phyloP scores from a whole-genome alignment of 1,284 basidiomycete species.

The Ceratobasidium theobromae region DNA sequence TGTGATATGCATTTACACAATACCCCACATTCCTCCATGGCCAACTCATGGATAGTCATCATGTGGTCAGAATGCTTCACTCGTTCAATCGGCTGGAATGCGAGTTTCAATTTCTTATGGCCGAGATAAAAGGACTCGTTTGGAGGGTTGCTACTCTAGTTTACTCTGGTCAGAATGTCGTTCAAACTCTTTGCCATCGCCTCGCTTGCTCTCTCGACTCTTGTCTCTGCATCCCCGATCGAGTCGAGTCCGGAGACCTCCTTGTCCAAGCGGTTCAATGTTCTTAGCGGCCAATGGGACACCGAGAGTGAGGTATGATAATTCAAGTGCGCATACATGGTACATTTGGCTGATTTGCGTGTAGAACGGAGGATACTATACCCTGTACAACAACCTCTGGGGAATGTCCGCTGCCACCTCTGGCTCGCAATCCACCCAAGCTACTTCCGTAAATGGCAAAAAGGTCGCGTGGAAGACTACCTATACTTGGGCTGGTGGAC shows the following conservation, averaged over 20 bases:
- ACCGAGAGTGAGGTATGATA: constrained; percentile 29
- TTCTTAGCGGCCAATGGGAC: constrained; percentile 30
- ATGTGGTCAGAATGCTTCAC: not conserved
- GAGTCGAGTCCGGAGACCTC: not conserved
- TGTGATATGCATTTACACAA: not conserved
- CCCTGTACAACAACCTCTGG: constrained; percentile 32
- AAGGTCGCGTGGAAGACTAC: constrained; percentile 34
- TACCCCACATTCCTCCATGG: not conserved
- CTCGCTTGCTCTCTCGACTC: constrained; percentile 24
- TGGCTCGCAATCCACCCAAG: constrained; percentile 32
- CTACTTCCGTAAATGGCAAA: constrained; percentile 21
- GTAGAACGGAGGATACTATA: constrained; percentile 3
- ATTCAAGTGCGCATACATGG: constrained; percentile 6
- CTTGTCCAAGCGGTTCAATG: constrained; percentile 6
- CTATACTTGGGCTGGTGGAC: constrained; percentile 34
- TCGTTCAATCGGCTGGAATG: too few relatives aligned
- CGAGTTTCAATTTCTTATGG: not conserved
- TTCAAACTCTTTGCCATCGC: constrained; percentile 27
- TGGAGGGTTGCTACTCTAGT: not conserved
- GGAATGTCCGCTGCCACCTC: constrained; percentile 27
- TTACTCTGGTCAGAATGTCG: constrained; percentile 12
- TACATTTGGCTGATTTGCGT: not conserved
- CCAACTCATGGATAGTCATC: not conserved
- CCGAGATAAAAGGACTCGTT: not conserved
- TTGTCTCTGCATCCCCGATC: constrained; percentile 24